Evolutionary conservation across 2,329 filamentous ascomycete genomes (phyloP).

Genomic region (Sordariomycetes sp.): DNA sequence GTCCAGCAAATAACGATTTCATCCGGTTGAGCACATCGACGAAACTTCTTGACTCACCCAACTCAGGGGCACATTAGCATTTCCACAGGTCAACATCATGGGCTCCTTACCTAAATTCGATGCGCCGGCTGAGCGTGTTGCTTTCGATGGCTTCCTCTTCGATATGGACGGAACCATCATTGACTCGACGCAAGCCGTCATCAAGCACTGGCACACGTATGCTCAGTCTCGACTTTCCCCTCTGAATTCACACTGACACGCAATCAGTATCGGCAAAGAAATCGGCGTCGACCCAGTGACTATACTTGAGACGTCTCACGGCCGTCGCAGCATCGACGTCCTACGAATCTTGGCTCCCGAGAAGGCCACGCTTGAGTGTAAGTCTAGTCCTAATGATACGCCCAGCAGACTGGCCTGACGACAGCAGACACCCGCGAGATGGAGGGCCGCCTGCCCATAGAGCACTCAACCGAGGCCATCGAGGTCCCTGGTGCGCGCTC

Average conservation of each 20-base stretch:
- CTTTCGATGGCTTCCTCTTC: slow-evolving; percentile 52
- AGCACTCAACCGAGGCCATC: slow-evolving; percentile 67
- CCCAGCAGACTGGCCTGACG: too few species aligned
- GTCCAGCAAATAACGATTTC: too few species aligned
- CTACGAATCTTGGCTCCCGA: slow-evolving; percentile 70
- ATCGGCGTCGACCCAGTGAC: slow-evolving; percentile 76
- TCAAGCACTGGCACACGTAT: slow-evolving; percentile 68
- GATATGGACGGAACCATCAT: slow-evolving; percentile 82
- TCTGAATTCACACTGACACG: not conserved
- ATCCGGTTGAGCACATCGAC: too few species aligned
- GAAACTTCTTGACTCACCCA: not conserved
- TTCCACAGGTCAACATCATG: too few species aligned
- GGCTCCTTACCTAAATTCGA: slow-evolving; percentile 17
- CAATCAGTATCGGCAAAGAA: slow-evolving; percentile 62
- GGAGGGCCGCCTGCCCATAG: slow-evolving; percentile 68
- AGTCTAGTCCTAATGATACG: slow-evolving; percentile 29
- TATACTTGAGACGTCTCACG: slow-evolving; percentile 87
- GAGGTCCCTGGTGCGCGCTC: slow-evolving; percentile 78
- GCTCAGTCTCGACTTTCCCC: slow-evolving; percentile 10
- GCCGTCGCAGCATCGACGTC: slow-evolving; percentile 79
- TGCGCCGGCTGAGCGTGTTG: slow-evolving; percentile 32
- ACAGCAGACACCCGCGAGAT: slow-evolving; percentile 69
- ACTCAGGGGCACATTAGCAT: too few species aligned
- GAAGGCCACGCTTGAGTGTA: slow-evolving; percentile 90
- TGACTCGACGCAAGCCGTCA: slow-evolving; percentile 68